These are phyloP conservation scores for Aspergillus persii DNA, from an alignment of 2,329 filamentous ascomycete genomes.

Conservation along the genomic window DNA sequence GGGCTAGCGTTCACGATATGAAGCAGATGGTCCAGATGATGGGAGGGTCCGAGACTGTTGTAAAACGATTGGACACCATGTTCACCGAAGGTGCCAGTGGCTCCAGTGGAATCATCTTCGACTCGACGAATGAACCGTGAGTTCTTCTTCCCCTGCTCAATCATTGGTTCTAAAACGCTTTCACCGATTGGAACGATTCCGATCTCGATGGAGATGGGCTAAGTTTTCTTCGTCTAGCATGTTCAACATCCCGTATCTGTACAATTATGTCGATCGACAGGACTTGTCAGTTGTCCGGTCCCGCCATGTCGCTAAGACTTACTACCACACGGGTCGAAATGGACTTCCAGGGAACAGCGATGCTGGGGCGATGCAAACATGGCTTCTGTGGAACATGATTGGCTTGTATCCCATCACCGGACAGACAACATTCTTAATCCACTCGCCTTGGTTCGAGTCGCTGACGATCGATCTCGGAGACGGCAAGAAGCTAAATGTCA, in stretches of 20 bases:
- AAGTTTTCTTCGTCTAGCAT: constrained; percentile 19
- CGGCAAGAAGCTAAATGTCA: constrained; percentile 56
- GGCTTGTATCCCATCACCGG: constrained; percentile 67
- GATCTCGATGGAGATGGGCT: not conserved
- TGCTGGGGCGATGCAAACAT: constrained; percentile 70
- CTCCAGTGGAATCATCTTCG: constrained; percentile 57
- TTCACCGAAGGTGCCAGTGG: constrained; percentile 44
- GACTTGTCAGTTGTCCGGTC: constrained; percentile 60
- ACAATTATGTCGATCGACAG: constrained; percentile 64
- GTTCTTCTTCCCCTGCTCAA: constrained; percentile 6
- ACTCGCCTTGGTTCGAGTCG: constrained; percentile 61
- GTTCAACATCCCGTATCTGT: constrained; percentile 67
- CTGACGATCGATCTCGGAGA: constrained; percentile 59
- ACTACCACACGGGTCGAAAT: constrained; percentile 54
- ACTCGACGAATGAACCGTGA: constrained; percentile 66
- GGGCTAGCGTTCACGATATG: constrained; percentile 68
- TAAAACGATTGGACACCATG: constrained; percentile 56
- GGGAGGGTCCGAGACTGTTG: constrained; percentile 49
- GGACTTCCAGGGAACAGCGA: constrained; percentile 70
- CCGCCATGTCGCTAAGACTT: constrained; percentile 58
- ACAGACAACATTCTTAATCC: constrained; percentile 66
- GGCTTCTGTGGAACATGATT: constrained; percentile 67
- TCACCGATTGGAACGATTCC: not conserved
- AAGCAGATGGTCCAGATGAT: constrained; percentile 52
- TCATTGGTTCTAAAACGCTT: not conserved